A percentile compares a stretch with the other conserved stretches of the same genome.
phyloP scores from a whole-genome alignment of 352 stramenopile species.

The Paralagenidium karlingii region DNA sequence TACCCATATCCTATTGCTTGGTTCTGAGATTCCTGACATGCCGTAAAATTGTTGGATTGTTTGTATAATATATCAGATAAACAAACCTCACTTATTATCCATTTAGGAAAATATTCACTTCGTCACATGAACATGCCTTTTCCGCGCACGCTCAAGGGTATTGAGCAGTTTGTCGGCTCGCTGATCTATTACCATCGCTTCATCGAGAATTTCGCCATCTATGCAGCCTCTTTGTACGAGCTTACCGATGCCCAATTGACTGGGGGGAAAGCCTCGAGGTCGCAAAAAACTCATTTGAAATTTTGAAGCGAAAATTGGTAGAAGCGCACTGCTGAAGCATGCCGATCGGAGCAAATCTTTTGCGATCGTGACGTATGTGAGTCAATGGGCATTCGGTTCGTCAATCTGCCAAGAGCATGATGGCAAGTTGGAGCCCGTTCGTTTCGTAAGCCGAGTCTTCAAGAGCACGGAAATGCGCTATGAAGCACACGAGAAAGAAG shows the following conservation, averaged over 20 bases:
- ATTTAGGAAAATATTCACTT: too few species aligned
- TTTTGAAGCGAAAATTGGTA: slow-evolving; percentile 2
- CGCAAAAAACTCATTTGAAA: slow-evolving; percentile 2
- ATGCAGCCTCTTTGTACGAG: slow-evolving; percentile 5
- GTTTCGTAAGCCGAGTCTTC: neutral
- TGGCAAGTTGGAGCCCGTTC: neutral
- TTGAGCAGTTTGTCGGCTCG: slow-evolving; percentile 6
- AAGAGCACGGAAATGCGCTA: neutral
- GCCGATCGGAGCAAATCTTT: slow-evolving; percentile 1
- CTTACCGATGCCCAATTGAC: neutral
- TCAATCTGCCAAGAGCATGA: slow-evolving; percentile 4
- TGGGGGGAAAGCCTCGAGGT: neutral
- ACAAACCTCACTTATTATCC: too few species aligned
- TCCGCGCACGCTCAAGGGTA: neutral
- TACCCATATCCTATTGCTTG: too few species aligned
- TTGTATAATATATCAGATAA: too few species aligned
- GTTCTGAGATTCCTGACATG: too few species aligned
- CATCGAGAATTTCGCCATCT: slow-evolving; percentile 9
- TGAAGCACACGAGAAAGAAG: slow-evolving; percentile 1
- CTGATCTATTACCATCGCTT: slow-evolving; percentile 12
- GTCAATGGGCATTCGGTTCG: slow-evolving; percentile 5
- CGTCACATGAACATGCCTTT: neutral
- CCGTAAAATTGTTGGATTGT: too few species aligned
- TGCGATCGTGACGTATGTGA: slow-evolving; percentile 5
- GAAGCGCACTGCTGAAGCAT: slow-evolving; percentile 3